Evolutionary conservation across 2,329 filamentous ascomycete species (phyloP), one percentile per base, ranked within the genome.

Genomic region (Claviceps purpurea): DNA sequence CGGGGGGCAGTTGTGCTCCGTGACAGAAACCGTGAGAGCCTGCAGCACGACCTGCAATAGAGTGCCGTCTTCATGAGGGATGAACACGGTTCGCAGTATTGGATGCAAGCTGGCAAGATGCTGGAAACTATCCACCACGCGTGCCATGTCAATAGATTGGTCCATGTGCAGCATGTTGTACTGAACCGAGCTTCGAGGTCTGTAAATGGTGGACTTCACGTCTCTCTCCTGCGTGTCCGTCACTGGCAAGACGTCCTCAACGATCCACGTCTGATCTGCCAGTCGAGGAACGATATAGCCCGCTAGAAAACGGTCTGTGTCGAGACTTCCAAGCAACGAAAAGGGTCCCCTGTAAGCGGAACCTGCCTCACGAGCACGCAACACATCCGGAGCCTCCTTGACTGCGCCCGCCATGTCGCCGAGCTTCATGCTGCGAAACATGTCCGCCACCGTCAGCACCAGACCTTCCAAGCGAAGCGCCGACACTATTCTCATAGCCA

Each of bases 121-220:
- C 48, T 73, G 70, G 56, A 77, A 81, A 47, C 72, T 71, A 18
- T 65, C 55, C 37, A 74, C 66, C 24, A 83, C 70, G 13, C 71
- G 70, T 11, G 69, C 64, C 14, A 70, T 59, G 50, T 83, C 68
- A 13, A 84, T 66, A 0, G 59, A 56, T 0, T 69, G 71, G 24
- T 78, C 72, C 51, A 86, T 75, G 63, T 79, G 79, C 63, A 86
- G 78, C 54, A 82, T 70, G 55, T 81, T 80, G 60, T 87, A 85
- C 14, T 81, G 77, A 1, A 78, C 66, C 0, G 81, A 84, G 59
- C 78, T 83, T 2, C 81, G 74, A 4, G 81, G 81, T 2, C 73
- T 65, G 16, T 76, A 66, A 1, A 77, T 70, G 0, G 81, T 84
- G 22, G 73, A 79, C 54, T 69, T 70, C 42, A 85, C 73, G 14